Conservation (phyloP, 169 alveolate genomes). For the Eimeria necatrix region DNA sequence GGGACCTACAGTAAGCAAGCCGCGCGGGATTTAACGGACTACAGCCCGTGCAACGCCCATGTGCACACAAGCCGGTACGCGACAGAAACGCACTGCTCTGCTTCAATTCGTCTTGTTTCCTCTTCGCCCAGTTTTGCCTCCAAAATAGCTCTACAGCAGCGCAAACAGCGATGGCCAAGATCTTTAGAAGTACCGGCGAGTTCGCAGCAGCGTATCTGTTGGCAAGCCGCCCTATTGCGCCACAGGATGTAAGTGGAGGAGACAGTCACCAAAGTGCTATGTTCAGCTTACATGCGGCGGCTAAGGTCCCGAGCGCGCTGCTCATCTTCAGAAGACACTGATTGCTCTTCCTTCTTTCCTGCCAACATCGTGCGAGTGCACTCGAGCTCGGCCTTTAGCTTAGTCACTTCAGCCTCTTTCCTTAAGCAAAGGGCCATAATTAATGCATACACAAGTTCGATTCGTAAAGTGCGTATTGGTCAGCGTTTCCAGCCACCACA, state of each 20-base stretch:
- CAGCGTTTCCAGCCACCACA: too few species aligned
- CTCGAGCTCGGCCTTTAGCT: constrained; percentile 27
- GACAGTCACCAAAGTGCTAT: too few species aligned
- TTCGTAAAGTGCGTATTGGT: too few species aligned
- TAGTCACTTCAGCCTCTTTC: constrained; percentile 26
- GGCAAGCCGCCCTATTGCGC: too few species aligned
- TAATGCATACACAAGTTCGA: background rate
- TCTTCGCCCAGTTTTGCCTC: constrained; percentile 21
- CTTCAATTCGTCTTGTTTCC: constrained; percentile 52
- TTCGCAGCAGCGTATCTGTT: background rate
- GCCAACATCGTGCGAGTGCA: background rate
- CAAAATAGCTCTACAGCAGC: background rate
- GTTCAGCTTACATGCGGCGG: constrained; percentile 18
- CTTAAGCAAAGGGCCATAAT: background rate
- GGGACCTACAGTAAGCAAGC: background rate
- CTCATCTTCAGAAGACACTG: background rate
- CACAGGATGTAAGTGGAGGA: too few species aligned
- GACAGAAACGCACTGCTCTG: constrained; percentile 44
- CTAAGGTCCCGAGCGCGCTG: background rate
- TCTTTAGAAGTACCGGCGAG: background rate
- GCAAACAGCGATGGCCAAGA: background rate
- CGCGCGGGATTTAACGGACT: background rate
- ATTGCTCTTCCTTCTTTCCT: background rate
- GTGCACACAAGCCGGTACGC: background rate
- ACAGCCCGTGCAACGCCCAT: background rate